Percentiles rank a stretch among this genome's conserved stretches.
Evolutionary conservation across 1,284 basidiomycete species (phyloP).

Genomic region (Leccinum fuscescens): DNA sequence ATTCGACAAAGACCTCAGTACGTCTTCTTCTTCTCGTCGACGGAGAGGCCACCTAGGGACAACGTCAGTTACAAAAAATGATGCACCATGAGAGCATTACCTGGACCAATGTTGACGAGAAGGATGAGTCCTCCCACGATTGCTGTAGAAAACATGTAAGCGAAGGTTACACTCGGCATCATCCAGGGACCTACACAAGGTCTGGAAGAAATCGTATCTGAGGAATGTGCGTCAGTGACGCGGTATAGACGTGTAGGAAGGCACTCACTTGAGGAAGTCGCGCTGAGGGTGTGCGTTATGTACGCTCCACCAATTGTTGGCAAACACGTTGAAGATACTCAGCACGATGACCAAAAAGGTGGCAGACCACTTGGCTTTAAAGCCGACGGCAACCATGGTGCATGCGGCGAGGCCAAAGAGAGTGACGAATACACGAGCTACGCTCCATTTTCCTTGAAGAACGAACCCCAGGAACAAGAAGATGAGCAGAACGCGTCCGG

Average conservation of each 20-base stretch:
- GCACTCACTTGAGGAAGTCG: slow-evolving; percentile 89
- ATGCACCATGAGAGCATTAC: slow-evolving; percentile 35
- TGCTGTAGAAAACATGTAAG: slow-evolving; percentile 47
- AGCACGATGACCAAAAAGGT: slow-evolving; percentile 94
- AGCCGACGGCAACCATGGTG: slow-evolving; percentile 95
- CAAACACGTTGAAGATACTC: slow-evolving; percentile 94
- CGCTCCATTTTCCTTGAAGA: slow-evolving; percentile 88
- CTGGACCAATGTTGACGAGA: slow-evolving; percentile 95
- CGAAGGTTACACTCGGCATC: background rate
- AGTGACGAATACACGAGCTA: slow-evolving; percentile 84
- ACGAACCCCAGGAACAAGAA: slow-evolving; percentile 99
- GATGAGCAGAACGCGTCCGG: slow-evolving; percentile 95
- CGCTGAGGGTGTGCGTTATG: slow-evolving; percentile 90
- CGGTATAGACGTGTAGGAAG: background rate
- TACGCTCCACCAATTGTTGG: slow-evolving; percentile 99
- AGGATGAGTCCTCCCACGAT: slow-evolving; percentile 98
- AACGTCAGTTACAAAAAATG: background rate
- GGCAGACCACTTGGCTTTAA: slow-evolving; percentile 99
- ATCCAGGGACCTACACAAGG: slow-evolving; percentile 63
- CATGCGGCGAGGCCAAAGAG: slow-evolving; percentile 90
- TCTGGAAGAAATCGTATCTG: slow-evolving; percentile 94
- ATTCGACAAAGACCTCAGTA: slow-evolving; percentile 43
- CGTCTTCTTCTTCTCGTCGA: slow-evolving; percentile 99
- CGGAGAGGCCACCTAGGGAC: slow-evolving; percentile 80
- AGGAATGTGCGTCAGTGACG: slow-evolving; percentile 20